These are phyloP conservation scores for Jasminum sambac DNA, from an alignment of 257 asterid genomes.

Conservation along the genomic window DNA sequence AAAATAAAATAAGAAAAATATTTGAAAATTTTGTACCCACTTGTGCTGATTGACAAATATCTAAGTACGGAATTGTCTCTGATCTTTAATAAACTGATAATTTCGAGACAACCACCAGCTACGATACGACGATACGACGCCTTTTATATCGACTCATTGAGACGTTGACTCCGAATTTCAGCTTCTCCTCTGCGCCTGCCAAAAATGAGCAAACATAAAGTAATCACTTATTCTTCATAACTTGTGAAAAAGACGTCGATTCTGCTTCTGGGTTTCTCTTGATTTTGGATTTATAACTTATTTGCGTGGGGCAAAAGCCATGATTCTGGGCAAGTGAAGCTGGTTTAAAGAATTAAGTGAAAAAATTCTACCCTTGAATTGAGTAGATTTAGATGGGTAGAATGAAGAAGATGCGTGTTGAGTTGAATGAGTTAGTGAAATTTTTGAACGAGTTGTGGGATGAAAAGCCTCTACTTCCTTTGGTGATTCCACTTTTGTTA, in stretches of 20 bases:
- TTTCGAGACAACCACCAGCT: neutral
- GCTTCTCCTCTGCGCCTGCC: neutral
- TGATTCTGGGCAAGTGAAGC: neutral
- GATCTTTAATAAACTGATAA: neutral
- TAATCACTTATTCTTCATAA: neutral
- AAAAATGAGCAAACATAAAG: neutral
- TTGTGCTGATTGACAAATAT: neutral
- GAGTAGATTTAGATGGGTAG: slow-evolving; percentile 40
- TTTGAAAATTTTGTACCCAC: no score
- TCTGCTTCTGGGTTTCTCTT: slow-evolving; percentile 20
- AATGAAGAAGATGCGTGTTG: slow-evolving; percentile 53
- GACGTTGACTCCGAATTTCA: neutral
- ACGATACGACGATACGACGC: no score
- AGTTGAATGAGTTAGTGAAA: slow-evolving; percentile 44
- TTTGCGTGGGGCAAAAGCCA: neutral
- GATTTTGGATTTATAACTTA: slow-evolving; percentile 22
- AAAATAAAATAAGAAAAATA: no score
- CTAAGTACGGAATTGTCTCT: slow-evolving; percentile 8
- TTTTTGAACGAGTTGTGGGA: slow-evolving; percentile 54
- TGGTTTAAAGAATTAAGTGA: slow-evolving; percentile 1
- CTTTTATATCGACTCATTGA: no score
- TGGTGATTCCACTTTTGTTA: slow-evolving; percentile 54
- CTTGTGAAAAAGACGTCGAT: slow-evolving; percentile 21
- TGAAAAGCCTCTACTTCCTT: slow-evolving; percentile 74
- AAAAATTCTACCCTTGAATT: neutral